Conservation (phyloP, 257 asterid genomes). For the Mitragyna speciosa region DNA sequence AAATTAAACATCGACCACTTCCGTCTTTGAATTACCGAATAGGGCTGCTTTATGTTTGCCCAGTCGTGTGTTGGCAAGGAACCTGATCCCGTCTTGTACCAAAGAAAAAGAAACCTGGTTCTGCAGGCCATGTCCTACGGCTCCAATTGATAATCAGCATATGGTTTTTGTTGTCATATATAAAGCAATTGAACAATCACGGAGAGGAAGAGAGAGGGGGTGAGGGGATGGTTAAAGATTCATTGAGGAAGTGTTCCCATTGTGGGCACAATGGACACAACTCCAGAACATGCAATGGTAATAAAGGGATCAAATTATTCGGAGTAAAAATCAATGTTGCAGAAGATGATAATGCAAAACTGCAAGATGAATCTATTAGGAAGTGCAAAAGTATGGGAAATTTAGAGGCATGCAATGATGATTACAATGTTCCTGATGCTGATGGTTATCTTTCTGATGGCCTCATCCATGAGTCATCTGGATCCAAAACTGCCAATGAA, state of each 20-base stretch:
- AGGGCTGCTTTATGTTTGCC: not conserved
- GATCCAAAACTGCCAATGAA: constrained; percentile 16
- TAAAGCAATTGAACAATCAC: not conserved
- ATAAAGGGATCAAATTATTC: constrained; percentile 44
- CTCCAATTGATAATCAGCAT: not conserved
- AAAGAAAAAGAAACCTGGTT: constrained; percentile 16
- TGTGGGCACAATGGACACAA: constrained; percentile 40
- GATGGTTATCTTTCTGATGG: constrained; percentile 52
- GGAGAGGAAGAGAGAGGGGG: not conserved
- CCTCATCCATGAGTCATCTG: constrained; percentile 23
- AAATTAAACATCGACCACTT: not conserved
- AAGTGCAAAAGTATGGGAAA: constrained; percentile 48
- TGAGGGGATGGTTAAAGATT: constrained; percentile 31
- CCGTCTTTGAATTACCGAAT: not conserved
- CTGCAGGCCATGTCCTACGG: constrained; percentile 19
- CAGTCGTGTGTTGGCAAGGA: not conserved
- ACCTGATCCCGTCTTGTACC: not conserved
- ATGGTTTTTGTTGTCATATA: not conserved
- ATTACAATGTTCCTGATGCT: constrained; percentile 10
- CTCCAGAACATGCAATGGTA: constrained; percentile 33
- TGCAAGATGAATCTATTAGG: constrained; percentile 18
- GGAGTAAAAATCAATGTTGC: constrained; percentile 46
- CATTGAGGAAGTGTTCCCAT: constrained; percentile 29
- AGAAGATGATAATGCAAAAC: constrained; percentile 3
- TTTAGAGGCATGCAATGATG: constrained; percentile 25